Conservation (phyloP, 192 early-diverging fungal species). For the Coemansia sp. region DNA sequence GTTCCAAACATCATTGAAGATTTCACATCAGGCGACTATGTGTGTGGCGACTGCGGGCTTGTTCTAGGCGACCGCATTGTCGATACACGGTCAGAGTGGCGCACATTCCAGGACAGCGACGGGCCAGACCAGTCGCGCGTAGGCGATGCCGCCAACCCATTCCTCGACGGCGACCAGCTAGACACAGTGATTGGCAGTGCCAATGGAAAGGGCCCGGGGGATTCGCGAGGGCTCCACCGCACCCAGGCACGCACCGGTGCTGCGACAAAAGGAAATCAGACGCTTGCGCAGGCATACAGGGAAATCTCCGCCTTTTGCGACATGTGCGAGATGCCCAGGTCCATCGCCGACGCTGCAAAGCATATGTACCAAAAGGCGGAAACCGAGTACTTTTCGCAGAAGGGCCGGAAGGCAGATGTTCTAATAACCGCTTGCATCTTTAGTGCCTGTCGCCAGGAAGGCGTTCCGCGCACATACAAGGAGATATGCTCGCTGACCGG, state of each 20-base stretch:
- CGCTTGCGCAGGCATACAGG: constrained; percentile 74
- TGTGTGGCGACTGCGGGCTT: constrained; percentile 91
- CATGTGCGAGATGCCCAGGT: constrained; percentile 70
- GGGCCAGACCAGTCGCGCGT: constrained; percentile 36
- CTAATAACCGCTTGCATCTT: constrained; percentile 89
- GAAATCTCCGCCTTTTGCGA: constrained; percentile 84
- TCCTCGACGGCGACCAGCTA: constrained; percentile 23
- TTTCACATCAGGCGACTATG: constrained; percentile 84
- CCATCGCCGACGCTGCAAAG: constrained; percentile 84
- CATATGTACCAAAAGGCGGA: constrained; percentile 84
- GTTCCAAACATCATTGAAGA: constrained; percentile 92
- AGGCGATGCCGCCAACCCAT: constrained; percentile 17
- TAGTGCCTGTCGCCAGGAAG: constrained; percentile 81
- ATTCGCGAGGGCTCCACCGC: constrained; percentile 12
- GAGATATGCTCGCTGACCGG: constrained; percentile 86
- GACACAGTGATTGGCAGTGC: constrained; percentile 72
- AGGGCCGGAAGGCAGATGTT: constrained; percentile 73
- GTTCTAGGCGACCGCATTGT: constrained; percentile 91
- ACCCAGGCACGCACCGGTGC: constrained; percentile 25
- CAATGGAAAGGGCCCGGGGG: constrained; percentile 55
- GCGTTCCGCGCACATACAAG: constrained; percentile 82
- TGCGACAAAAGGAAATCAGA: constrained; percentile 65
- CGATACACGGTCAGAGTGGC: constrained; percentile 94
- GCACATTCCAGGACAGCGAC: constrained; percentile 46
- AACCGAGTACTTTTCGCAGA: constrained; percentile 62